These are phyloP conservation scores for Imleria badia DNA, from an alignment of 768 basidiomycete species.

Conservation along the genomic window DNA sequence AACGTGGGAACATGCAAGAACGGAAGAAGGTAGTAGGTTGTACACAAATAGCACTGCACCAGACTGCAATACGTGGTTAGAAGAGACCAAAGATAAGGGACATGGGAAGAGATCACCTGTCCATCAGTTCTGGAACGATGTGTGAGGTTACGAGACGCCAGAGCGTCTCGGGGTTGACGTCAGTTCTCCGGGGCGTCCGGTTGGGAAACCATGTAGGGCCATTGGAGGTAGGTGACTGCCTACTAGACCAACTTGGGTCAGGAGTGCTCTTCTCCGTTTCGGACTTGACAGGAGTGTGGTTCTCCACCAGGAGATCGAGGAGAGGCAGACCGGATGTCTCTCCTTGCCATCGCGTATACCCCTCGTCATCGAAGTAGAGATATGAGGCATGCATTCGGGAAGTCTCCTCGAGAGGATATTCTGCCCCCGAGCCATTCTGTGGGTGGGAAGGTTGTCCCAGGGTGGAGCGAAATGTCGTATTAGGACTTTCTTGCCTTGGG, in stretches of 20 bases:
- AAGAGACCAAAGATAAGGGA: constrained; percentile 8
- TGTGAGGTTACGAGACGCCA: constrained; percentile 87
- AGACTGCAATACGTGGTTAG: constrained; percentile 44
- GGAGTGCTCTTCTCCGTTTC: constrained; percentile 30
- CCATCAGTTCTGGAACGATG: constrained; percentile 90
- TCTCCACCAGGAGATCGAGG: constrained; percentile 78
- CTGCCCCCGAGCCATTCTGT: constrained; percentile 27
- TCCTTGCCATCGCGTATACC: constrained; percentile 87
- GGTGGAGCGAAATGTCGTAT: constrained; percentile 40
- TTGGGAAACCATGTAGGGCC: constrained; percentile 78
- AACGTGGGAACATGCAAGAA: constrained; percentile 93
- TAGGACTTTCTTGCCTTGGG: constrained; percentile 48
- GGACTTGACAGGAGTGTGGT: constrained; percentile 46
- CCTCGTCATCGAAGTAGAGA: constrained; percentile 85
- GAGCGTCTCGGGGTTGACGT: constrained; percentile 81
- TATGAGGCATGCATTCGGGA: constrained; percentile 74
- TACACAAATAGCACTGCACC: constrained; percentile 84
- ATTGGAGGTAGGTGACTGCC: constrained; percentile 36
- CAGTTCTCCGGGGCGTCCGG: constrained; percentile 67
- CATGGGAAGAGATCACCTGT: constrained; percentile 57
- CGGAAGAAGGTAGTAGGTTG: constrained; percentile 90
- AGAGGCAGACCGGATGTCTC: constrained; percentile 91
- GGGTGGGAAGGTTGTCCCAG: constrained; percentile 35
- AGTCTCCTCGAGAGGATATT: constrained; percentile 55
- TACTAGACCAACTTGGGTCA: constrained; percentile 30